Base-by-base conservation (phyloP, 225 moss, liverwort and hornwort species). In the Bryum argenteum region DNA sequence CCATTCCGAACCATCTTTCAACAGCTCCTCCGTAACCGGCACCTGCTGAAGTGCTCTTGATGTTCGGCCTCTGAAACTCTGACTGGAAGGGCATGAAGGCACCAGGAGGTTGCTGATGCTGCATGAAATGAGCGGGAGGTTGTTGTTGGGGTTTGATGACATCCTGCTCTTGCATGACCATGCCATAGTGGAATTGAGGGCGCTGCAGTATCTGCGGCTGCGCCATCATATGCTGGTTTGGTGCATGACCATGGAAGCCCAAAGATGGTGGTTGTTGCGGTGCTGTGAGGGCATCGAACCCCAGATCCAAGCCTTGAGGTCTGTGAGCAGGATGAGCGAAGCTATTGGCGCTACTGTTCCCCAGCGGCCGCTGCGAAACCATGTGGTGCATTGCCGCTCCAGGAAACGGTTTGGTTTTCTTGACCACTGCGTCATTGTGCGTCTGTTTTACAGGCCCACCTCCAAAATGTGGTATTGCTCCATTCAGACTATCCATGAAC, bases 151-250 rank as follows among this genome's bases (percentile, higher is more conserved):
- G 70, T 63, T 84, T 84, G 13, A 57, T 64, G 12, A 72, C 65
- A n/a, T 77, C 81, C 51, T 84, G 79, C 72, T 84, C 88, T 66
- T 68, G 81, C 69, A 77, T 71, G 17, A 47, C 62, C 74, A 84
- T 79, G 43, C 81, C 84, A 26, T 79, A 73, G 55, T 72, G 82
- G 33, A 88, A 79, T 47, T 77, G 84, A 19, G 88, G 79, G 15
- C 84, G 84, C 75, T 88, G 88, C 17, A 84, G 71, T 58, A 84
- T 88, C 66, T 88, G 88, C 14, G 75, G 82, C 61, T 80, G 87
- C 23, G 73, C 76, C 38, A 81, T 71, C 54, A 83, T 70, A 63
- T 81, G 33, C 33, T 33, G 79, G 55, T 66, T 74, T 44, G 84
- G 74, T 52, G 78, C 82, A 48, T 82, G 79, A 47, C 75, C 67